A percentile compares a stretch with the other conserved stretches of the same genome.
These are phyloP conservation scores for Achaetomium macrosporum DNA, from an alignment of 2,329 filamentous ascomycete species.

Conservation along the genomic window DNA sequence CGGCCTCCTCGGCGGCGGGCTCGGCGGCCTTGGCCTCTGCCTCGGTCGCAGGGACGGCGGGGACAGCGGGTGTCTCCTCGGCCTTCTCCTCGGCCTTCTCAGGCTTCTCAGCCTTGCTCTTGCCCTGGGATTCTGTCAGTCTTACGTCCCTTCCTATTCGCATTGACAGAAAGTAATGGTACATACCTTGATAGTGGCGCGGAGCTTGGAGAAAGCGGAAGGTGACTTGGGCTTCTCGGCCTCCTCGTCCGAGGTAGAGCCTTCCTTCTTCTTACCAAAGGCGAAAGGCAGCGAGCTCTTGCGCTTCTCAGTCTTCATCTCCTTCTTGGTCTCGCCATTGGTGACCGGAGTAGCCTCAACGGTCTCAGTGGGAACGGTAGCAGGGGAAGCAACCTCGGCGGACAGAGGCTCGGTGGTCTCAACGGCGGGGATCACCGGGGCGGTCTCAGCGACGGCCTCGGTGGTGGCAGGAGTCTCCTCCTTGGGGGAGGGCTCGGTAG, in stretches of 20 bases:
- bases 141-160: not conserved
- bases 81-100: constrained; percentile 38
- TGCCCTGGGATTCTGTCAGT: constrained; percentile 23
- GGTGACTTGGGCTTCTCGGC: constrained; percentile 52
- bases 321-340: constrained; percentile 54
- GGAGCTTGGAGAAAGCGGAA: constrained; percentile 55
- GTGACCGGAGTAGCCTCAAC: constrained; percentile 39
- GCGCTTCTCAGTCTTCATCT: constrained; percentile 70
- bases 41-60: constrained; percentile 34
- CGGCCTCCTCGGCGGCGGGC: constrained; percentile 31
- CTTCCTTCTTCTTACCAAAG: constrained; percentile 70
- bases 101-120: constrained; percentile 29
- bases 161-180: not conserved
- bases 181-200: constrained; percentile 46
- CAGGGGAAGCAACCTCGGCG: constrained; percentile 46
- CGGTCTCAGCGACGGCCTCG: constrained; percentile 43
- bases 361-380: constrained; percentile 41
- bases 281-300: constrained; percentile 71
- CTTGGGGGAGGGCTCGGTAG: constrained; percentile 35
- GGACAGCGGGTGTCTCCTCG: constrained; percentile 36
- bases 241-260: constrained; percentile 53
- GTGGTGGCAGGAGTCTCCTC: constrained; percentile 38
- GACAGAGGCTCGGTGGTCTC: constrained; percentile 52
- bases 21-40: constrained; percentile 19
- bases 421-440: constrained; percentile 54